Percentiles rank a stretch among this genome's conserved stretches.
phyloP scores from a whole-genome alignment of 116 monocot species.

The Iris pallida region DNA sequence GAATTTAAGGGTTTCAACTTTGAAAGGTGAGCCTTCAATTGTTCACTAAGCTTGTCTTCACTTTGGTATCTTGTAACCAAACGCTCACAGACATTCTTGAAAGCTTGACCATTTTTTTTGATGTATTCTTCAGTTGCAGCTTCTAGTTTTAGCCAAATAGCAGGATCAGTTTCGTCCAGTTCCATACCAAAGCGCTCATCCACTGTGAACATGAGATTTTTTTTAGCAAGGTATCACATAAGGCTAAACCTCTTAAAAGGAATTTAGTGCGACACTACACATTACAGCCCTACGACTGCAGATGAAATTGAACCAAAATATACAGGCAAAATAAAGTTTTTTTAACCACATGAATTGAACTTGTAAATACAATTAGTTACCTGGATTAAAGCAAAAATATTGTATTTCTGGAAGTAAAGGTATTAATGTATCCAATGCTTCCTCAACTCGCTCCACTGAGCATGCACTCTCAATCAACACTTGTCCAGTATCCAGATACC shows the following conservation, averaged over 20 bases:
- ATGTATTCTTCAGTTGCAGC: constrained; percentile 90
- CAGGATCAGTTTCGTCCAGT: constrained; percentile 91
- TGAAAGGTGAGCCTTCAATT: constrained; percentile 34
- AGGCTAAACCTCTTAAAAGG: too few relatives aligned
- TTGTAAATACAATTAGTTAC: constrained; percentile 21
- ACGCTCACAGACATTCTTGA: constrained; percentile 53
- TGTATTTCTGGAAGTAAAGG: constrained; percentile 92
- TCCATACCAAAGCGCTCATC: constrained; percentile 93
- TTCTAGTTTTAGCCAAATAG: constrained; percentile 85
- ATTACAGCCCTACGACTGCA: not conserved
- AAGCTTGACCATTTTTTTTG: constrained; percentile 37
- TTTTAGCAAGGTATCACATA: too few relatives aligned
- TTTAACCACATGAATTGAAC: not conserved
- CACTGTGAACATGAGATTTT: constrained; percentile 28
- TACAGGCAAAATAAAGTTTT: not conserved
- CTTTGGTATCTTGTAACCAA: constrained; percentile 38
- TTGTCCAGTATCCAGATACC: constrained; percentile 97
- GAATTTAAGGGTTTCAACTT: constrained; percentile 41
- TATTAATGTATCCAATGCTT: constrained; percentile 74
- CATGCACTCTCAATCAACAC: constrained; percentile 98
- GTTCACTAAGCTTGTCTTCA: constrained; percentile 52
- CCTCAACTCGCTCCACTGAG: constrained; percentile 91
- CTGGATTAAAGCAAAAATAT: constrained; percentile 95
- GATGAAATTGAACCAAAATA: not conserved
- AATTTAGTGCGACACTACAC: too few relatives aligned